Evolutionary conservation across 148 eudicot species (phyloP), one percentile per base, ranked within the genome.

Genomic region (Oxyria digyna): DNA sequence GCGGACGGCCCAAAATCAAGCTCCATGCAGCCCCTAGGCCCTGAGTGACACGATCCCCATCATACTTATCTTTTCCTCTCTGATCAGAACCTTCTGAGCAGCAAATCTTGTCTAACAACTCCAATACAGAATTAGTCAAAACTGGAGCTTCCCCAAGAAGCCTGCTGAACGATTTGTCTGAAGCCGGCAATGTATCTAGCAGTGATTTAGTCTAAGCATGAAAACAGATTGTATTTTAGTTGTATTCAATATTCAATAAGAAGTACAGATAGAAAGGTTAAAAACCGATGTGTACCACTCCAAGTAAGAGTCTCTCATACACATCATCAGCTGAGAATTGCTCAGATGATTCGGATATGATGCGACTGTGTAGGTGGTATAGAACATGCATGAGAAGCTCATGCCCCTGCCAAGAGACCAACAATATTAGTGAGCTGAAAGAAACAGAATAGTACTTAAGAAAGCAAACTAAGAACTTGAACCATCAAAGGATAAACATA

Each of bases 21-120:
- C 89, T 84, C 99, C 99, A 94, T 43, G 85, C 84, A 42, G 88
- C 87, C 71, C 97, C 97, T 71, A 94, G 96, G 69, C 97, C 97
- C 84, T 94, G 99, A 76, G 90, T 88, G 72, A 94, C 85, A 77
- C 92, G 96, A 80, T 90, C 99, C 74, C 89, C 81, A 64, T 88
- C 98, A 74, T 87, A 83, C 32, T 52, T 73, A 77, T 84, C 90
- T 76, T 78, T 82, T 64, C 79, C 85, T 11, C 62, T 70, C 32
- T 42, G 70, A 69, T 79, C 76, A 69, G 55, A 68, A 31, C 75
- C 71, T 64, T 79, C 78, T 68, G 90, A 77, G 76, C 46, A 86
- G 78, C 97, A 94, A 52, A 94, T 74, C 55, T 79, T 85, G 62
- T 88, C 85, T 76, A 94, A 75, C 55, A 94, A 75, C 74, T 75